These are phyloP conservation scores for Vanrija sp. DNA, from an alignment of 1,284 basidiomycete species.

Conservation along the genomic window DNA sequence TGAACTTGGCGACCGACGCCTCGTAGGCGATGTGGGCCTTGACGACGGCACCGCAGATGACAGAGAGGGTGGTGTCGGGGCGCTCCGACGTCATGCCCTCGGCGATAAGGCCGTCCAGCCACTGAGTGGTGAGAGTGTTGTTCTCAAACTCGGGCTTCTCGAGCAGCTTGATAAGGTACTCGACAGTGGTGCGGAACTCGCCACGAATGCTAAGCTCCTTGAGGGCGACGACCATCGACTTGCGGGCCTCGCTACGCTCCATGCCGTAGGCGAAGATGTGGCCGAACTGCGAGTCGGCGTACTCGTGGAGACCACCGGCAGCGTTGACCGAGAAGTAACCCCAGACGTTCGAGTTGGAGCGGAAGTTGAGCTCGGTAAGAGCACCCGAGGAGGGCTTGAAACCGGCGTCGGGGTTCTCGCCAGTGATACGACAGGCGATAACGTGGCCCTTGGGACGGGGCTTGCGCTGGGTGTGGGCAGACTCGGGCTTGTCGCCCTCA, in stretches of 20 bases:
- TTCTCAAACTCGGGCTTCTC: constrained; percentile 95
- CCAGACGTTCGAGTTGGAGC: constrained; percentile 98
- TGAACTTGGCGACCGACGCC: constrained; percentile 88
- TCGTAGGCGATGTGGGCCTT: constrained; percentile 91
- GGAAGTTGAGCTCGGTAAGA: constrained; percentile 98
- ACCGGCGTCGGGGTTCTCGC: constrained; percentile 99
- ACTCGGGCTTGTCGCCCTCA: constrained; percentile 84
- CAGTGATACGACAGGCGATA: constrained; percentile 98
- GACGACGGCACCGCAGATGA: constrained; percentile 94
- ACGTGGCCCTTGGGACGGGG: constrained; percentile 97
- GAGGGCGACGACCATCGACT: constrained; percentile 99
- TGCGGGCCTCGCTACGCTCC: constrained; percentile 89
- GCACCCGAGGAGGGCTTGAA: constrained; percentile 99
- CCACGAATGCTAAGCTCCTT: constrained; percentile 98
- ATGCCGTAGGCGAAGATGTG: constrained; percentile 99
- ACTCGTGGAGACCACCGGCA: constrained; percentile 96
- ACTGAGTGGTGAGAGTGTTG: constrained; percentile 97
- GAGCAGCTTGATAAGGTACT: constrained; percentile 96
- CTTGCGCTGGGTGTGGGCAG: constrained; percentile 84
- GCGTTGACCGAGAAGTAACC: constrained; percentile 98
- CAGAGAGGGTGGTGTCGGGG: constrained; percentile 85
- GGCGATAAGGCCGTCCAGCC: constrained; percentile 96
- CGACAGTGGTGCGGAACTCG: constrained; percentile 97
- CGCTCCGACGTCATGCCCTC: constrained; percentile 91
- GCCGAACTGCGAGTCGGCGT: constrained; percentile 96